Percentiles rank a stretch among this genome's conserved stretches.
Conservation (phyloP, 2,329 filamentous ascomycete genomes). For the Fusarium sp. region DNA sequence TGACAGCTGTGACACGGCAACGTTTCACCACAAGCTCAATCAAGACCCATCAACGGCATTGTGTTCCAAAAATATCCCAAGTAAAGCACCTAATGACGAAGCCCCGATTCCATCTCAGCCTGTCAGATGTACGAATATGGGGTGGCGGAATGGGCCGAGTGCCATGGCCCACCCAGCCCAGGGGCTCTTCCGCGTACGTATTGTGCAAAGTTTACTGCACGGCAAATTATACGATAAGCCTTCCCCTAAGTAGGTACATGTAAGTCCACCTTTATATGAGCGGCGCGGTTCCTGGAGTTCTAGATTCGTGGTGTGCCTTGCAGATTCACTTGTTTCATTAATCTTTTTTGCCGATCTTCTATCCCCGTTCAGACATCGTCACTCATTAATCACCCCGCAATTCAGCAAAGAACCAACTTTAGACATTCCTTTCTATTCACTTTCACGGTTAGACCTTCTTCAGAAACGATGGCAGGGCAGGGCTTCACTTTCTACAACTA, state of each 20-base stretch:
- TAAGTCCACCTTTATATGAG: neutral
- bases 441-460: neutral
- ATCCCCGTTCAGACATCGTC: neutral
- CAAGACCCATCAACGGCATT: neutral
- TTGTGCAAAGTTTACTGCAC: neutral
- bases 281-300: neutral
- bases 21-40: neutral
- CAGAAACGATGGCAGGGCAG: neutral
- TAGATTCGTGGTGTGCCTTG: neutral
- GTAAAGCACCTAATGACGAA: neutral
- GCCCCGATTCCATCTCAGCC: neutral
- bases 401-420: neutral
- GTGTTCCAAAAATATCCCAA: neutral
- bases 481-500: conserved; percentile 53
- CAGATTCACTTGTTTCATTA: neutral
- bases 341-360: neutral
- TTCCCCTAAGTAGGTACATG: neutral
- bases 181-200: conserved; percentile 3
- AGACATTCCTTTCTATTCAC: neutral
- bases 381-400: neutral
- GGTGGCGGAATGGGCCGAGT: neutral
- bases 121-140: neutral
- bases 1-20: neutral
- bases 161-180: neutral
- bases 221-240: neutral